Conservation (phyloP, 1,139 yeast species). For the Suhomyces bolitotheri region DNA sequence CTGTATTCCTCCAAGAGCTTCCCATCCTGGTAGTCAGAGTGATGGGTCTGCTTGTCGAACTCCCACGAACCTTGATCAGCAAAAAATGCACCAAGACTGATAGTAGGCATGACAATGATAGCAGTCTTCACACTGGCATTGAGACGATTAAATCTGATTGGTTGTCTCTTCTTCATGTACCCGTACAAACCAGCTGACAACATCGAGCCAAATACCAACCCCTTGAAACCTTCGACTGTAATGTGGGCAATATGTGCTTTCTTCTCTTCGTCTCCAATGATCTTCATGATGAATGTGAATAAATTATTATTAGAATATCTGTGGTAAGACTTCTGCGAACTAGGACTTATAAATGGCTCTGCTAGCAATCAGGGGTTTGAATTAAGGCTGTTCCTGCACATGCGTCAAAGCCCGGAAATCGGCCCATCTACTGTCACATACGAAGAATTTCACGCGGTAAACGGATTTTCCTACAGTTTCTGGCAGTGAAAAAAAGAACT, state of each 20-base stretch:
- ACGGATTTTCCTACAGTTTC: too few relatives aligned
- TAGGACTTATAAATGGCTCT: background rate
- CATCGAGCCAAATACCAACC: constrained; percentile 40
- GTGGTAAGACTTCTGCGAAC: background rate
- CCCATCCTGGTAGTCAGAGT: constrained; percentile 30
- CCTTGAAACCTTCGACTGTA: constrained; percentile 41
- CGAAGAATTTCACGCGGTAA: too few relatives aligned
- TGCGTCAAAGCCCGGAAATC: background rate
- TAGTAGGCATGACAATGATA: constrained; percentile 44
- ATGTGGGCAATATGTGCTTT: constrained; percentile 44
- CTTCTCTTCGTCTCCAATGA: constrained; percentile 40
- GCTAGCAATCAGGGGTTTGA: background rate
- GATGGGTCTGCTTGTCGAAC: constrained; percentile 43
- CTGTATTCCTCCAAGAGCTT: constrained; percentile 24
- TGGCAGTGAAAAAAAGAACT: too few relatives aligned
- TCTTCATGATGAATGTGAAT: constrained; percentile 37
- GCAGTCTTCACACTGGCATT: constrained; percentile 44
- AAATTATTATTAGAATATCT: too few relatives aligned
- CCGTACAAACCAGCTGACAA: constrained; percentile 36
- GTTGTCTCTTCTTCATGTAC: constrained; percentile 36
- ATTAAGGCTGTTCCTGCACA: background rate
- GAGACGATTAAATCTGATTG: constrained; percentile 36
- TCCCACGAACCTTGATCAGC: constrained; percentile 54
- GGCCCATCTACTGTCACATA: too few relatives aligned
- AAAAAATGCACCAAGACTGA: constrained; percentile 41